A percentile compares a stretch with the other conserved stretches of the same genome.
Conservation (phyloP, 2,329 filamentous ascomycete genomes). For the Fusarium sp. region DNA sequence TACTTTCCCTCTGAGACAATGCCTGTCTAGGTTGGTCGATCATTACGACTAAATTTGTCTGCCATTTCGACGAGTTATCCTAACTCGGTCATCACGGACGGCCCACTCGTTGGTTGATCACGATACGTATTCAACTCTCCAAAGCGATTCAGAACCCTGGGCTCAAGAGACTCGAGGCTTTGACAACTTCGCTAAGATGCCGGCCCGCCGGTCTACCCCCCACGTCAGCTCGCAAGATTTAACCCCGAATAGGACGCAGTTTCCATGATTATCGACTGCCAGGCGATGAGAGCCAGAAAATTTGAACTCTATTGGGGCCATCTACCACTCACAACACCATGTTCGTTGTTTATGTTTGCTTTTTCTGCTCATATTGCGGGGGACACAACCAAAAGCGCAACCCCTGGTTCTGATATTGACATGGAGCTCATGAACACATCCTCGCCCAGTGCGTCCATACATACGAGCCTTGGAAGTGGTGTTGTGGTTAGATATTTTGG, state of each 20-base stretch:
- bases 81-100: constrained; percentile 20
- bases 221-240: constrained; percentile 29
- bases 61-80: constrained; percentile 10
- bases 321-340: constrained; percentile 8
- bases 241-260: constrained; percentile 2
- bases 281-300: background rate
- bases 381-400: constrained; percentile 12
- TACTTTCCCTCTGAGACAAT: constrained; percentile 33
- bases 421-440: background rate
- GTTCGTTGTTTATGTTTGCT: constrained; percentile 19
- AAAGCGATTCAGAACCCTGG: background rate
- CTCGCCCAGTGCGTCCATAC: background rate
- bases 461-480: constrained; percentile 12
- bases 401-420: constrained; percentile 19
- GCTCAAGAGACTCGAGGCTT: background rate
- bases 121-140: background rate
- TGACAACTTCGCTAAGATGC: background rate
- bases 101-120: constrained; percentile 10
- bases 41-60: constrained; percentile 29
- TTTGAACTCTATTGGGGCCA: constrained; percentile 1
- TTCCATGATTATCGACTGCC: constrained; percentile 15
- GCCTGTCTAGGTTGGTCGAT: constrained; percentile 40
- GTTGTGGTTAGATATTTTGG: background rate
- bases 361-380: constrained; percentile 29
- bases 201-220: constrained; percentile 21